Base-by-base conservation (phyloP, 2,329 filamentous ascomycete species). In the Pseudogymnoascus sp. region DNA sequence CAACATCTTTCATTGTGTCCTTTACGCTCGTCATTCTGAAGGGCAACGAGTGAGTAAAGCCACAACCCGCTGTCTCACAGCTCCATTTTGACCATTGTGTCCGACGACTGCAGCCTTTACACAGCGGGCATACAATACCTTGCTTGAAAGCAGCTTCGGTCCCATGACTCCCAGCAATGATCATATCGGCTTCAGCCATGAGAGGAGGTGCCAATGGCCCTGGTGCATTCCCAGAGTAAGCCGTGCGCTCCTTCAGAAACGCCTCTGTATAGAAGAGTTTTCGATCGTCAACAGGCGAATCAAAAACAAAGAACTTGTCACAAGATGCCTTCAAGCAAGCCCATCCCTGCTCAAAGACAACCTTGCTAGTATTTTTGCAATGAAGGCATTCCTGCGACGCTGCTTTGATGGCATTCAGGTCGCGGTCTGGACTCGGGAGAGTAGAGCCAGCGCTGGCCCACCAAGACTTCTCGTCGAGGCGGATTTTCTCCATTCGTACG, bases 81-180 rank as follows among this genome's bases (percentile, higher is more conserved):
- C 76, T 73, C 87, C 87, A 90, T 1, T 80, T 78, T 4, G 74
- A 75, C 86, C 88, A 92, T 24, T 79, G 73, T 12, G 81, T 76
- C 1, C 89, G 80, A 2, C 84, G 79, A 43, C 80, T 85, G 68
- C 88, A 90, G 41, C 83, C 80, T 0, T 78, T 75, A 66, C 89
- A 92, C 1, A 75, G 64, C 0, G 84, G 85, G 67, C 89, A 93
- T 1, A 89, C 83, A 56, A 91, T 82, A 0, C 89, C 89, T 60
- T 78, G 77, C 69, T 84, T 87, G 63, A 82, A 84, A 7, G 77
- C 72, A 2, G 76, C 74, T 10, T 83, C 79, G 0, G 82, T 80
- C 3, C 82, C 80, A 4, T 75, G 69, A 0, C 75, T 72, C 12
- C 76, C 74, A 0, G 40, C 41, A 3, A 31, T 28, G 8, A 73